Evolutionary conservation across 2,329 filamentous ascomycete species (phyloP), one percentile per base, ranked within the genome.

Genomic region (Fusarium nanum): DNA sequence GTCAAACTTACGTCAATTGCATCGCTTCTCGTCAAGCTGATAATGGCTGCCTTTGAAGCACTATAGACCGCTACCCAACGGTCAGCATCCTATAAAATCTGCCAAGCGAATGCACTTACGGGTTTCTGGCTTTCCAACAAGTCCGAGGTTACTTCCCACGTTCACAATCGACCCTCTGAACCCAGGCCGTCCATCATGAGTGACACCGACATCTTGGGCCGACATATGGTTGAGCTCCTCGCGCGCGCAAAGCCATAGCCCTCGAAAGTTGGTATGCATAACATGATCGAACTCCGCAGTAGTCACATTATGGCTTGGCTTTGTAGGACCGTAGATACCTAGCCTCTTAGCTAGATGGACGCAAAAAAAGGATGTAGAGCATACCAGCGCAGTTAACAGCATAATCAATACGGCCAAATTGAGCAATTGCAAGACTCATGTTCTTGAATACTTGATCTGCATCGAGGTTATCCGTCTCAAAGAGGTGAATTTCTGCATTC

Each of bases 21-120:
- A 76, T 84, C 83, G 52, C 79, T 80, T 61, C 79, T 82, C 6
- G 83, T 85, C 76, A 85, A 75, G 40, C 78, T 80, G 0, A 85
- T 79, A 2, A 73, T 59, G 1, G 82, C 83, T 7, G 82, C 81
- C 56, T 85, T 85, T 7, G 79, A 81, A 3, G 82, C 82, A 58
- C 79, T 82, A 60, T 85, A 85, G 4, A 81, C 80, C 3, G 82
- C 69, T 72, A 22, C 5, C 5, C 10, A 37, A 6, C 5, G 5
- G 9, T 68, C 20, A 70, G 54, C 18, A 13, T 12, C 6, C 18
- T 4, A 7, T 14, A 1, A 6, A 1, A 1, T 5, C 14, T 5
- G 18, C 3, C 4, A 6, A 6, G 2, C 10, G 12, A 4, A 3
- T 1, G 22, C 7, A 78, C 79, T 73, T 59, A 84, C 82, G 78